A percentile compares a stretch with the other conserved stretches of the same genome.
phyloP scores from a whole-genome alignment of 1,284 basidiomycete species.

The Singerocomus rubriflavus region DNA sequence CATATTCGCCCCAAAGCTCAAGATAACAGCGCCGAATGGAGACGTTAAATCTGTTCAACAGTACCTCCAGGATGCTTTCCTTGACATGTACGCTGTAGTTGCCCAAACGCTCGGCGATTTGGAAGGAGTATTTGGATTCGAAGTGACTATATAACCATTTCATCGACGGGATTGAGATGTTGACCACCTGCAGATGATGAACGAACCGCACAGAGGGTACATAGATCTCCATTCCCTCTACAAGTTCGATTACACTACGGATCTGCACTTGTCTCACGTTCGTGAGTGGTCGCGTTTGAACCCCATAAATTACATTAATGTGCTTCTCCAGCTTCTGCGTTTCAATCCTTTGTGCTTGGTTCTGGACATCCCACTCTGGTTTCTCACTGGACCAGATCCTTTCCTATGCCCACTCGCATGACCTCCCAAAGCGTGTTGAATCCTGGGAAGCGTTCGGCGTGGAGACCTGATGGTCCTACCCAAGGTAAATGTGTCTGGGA shows the following conservation, averaged over 20 bases:
- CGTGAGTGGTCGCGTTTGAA: conserved; percentile 48
- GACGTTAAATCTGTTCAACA: conserved; percentile 67
- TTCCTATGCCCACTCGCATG: conserved; percentile 77
- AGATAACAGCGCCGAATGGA: conserved; percentile 48
- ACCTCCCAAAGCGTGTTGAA: conserved; percentile 61
- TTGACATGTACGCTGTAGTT: conserved; percentile 75
- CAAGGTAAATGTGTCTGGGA: conserved; percentile 81
- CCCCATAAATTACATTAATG: neutral
- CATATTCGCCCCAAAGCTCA: conserved; percentile 75
- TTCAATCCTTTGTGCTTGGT: conserved; percentile 84
- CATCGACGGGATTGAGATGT: neutral
- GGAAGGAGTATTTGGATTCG: conserved; percentile 85
- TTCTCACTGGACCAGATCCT: conserved; percentile 74
- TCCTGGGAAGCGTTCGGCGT: conserved; percentile 54
- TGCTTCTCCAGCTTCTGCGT: conserved; percentile 58
- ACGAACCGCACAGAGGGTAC: conserved; percentile 95
- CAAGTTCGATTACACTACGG: conserved; percentile 90
- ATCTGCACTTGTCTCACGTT: conserved; percentile 83
- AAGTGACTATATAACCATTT: conserved; percentile 48
- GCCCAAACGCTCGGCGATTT: conserved; percentile 69
- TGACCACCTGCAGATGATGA: conserved; percentile 69
- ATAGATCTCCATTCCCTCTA: conserved; percentile 82
- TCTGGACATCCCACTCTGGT: conserved; percentile 75
- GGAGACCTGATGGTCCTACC: conserved; percentile 70
- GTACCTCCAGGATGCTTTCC: conserved; percentile 81